Base-by-base conservation (phyloP, 768 basidiomycete species). In the Kwoniella sp. region DNA sequence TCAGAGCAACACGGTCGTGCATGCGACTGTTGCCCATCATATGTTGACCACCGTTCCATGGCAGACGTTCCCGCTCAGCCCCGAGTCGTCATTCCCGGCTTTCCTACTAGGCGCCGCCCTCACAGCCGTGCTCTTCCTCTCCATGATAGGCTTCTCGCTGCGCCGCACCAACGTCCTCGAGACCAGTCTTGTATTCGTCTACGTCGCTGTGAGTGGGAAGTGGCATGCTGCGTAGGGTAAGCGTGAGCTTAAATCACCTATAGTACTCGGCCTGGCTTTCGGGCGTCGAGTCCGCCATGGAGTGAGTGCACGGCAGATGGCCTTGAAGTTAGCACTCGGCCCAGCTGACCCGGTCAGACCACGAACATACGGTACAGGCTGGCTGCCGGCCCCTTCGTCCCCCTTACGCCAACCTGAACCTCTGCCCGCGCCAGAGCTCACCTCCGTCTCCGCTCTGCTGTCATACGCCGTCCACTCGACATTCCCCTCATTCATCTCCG, bases 81-180 rank as follows among this genome's bases (percentile, higher is more conserved):
- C 89, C 5, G 81, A 84, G 8, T 87, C 88, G 0, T 87, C 91
- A 8, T 78, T 93, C 27, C 87, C 89, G 9, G 88, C 91, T 1
- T 92, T 91, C 2, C 77, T 96, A 9, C 78, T 96, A 15, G 92
- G 92, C 2, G 86, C 85, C 2, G 88, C 89, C 2, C 76, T 93
- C 52, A 89, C 91, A 0, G 83, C 89, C 9, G 85, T 93, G 67
- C 73, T 93, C 26, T 96, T 95, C 76, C 79, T 95, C 34, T 90
- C 90, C 1, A 79, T 87, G 61, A 93, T 96, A 58, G 92, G 92
- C 5, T 92, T 96, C 73, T 83, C 83, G 7, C 73, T 91, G 57
- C 82, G 89, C 48, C 80, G 88, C 45, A 93, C 91, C 34, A 93
- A 93, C 65, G 86, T 93, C 42, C 85, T 95, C 49, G 92, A 96